Base-by-base conservation (phyloP, 441 rosid genomes). In the Eutrema salsugineum region DNA sequence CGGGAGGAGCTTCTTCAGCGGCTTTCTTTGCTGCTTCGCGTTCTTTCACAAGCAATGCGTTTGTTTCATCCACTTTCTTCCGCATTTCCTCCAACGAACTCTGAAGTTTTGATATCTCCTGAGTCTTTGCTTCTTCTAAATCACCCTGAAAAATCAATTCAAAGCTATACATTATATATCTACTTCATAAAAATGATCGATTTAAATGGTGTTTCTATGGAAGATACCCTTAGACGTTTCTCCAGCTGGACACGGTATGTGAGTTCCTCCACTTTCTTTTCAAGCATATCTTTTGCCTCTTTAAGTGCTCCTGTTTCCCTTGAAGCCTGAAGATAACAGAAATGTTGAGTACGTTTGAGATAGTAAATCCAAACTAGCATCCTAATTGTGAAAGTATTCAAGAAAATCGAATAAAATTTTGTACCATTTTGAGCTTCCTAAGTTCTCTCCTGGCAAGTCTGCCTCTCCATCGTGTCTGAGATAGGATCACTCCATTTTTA, bases 251-350 rank as follows among this genome's bases (percentile, higher is more conserved):
- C 76, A 66, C 98, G 95, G 95, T 97, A 96, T 32, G 98, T 91
- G 76, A 96, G 97, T 70, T 96, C 99, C 85, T 96, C 99, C 11
- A 93, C 97, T 38, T 79, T 88, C 77, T 93, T 93, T 84, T 93
- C 98, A 50, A 96, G 98, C 84, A 93, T 93, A 84, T 95, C 92
- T 79, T 95, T 95, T 46, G 98, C 99, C 80, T 95, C 99, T 78
- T 93, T 91, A 33, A 95, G 89, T 40, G 98, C 99, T 46, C 99
- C 99, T 1, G 99, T 93, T 80, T 95, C 98, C 84, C 95, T 91
- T 64, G 99, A 85, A 71, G 90, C 99, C 99, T 95, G 81, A 59
- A 78, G 43, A 61, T 47, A 38, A 30, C 28, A 36, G 7, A 28
- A 42, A 35, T 15, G 9, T 35, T 55, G 33, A 75, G 42, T 53